These are phyloP conservation scores for Fusarium vanettenii DNA, from an alignment of 2,329 filamentous ascomycete species.

Conservation along the genomic window DNA sequence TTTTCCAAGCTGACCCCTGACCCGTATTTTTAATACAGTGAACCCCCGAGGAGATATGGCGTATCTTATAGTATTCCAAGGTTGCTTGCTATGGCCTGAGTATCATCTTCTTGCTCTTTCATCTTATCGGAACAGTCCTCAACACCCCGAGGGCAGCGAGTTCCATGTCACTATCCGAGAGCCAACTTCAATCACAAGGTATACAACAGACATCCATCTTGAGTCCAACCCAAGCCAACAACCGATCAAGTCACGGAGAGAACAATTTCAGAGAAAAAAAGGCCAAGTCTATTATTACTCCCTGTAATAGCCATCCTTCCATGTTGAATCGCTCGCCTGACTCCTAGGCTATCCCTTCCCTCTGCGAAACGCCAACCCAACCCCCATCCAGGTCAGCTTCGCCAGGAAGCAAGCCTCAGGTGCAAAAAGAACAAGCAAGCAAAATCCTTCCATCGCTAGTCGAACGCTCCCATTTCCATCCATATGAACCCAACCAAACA, in stretches of 20 bases:
- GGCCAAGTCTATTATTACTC: slow-evolving; percentile 33
- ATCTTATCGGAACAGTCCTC: too few relatives aligned
- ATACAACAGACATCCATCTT: not conserved
- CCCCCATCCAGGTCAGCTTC: slow-evolving; percentile 30
- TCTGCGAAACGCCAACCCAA: slow-evolving; percentile 37
- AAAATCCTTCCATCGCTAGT: not conserved
- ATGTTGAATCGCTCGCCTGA: slow-evolving; percentile 31
- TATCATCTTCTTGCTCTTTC: too few relatives aligned
- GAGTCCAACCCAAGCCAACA: not conserved
- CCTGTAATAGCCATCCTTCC: slow-evolving; percentile 19
- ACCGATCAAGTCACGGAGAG: not conserved
- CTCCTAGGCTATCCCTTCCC: slow-evolving; percentile 23
- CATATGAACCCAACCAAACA: slow-evolving; percentile 6
- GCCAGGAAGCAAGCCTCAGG: slow-evolving; percentile 36
- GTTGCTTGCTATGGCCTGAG: too few relatives aligned
- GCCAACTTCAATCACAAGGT: not conserved
- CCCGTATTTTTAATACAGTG: too few relatives aligned
- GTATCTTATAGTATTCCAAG: too few relatives aligned
- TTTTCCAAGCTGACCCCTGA: too few relatives aligned
- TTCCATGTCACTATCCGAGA: not conserved
- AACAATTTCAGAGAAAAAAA: not conserved
- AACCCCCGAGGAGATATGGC: too few relatives aligned
- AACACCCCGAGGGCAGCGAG: too few relatives aligned
- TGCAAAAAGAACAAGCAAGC: slow-evolving; percentile 3
- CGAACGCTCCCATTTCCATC: slow-evolving; percentile 1